Evolutionary conservation across 768 basidiomycete genomes (phyloP), one percentile per base, ranked within the genome.

Genomic region (Boletus fagicola): DNA sequence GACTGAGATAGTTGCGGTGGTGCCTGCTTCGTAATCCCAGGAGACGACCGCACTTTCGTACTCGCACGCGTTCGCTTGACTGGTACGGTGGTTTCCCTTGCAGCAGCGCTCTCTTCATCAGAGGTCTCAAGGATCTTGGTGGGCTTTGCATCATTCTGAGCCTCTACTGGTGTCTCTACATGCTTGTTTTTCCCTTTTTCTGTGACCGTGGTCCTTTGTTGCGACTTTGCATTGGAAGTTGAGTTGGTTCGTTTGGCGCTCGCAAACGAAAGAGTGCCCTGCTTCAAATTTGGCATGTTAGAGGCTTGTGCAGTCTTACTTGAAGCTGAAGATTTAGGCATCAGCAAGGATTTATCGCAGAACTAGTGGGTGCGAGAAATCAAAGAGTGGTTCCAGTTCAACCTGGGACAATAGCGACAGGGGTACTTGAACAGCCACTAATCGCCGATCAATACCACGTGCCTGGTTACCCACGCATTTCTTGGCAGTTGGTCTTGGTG

Each of bases 221-320:
- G 61, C 9, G 53, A 33, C 45, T 72, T 72, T 24, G 40, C 57
- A 45, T 51, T 57, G 4, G 35, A 18, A 35, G 52, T 38, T 15
- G 75, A 74, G 1, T 70, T 72, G 8, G 75, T 78, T 38, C 80
- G 78, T 63, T 84, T 84, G 1, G 75, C 67, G 22, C 77, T 74
- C 0, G 76, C 55, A 54, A 84, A 85, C 0, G 68, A 64, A 9
- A 85, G 72, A 0, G 72, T 79, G 0, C 71, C 72, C 62, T 85
- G 83, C 59, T 76, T 81, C 54, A 79, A 57, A 31, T 65, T 61
- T 13, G 59, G 28, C 58, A 61, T 55, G 28, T 18, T 53, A 18
- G 18, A 28, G 12, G 18, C 18, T 46, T 22, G 49, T 39, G 2
- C 2, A 10, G n/a, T 45, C 28, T 36, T 7, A 8, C 11, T 40